Evolutionary conservation across 495 filamentous ascomycete genomes (phyloP).

Genomic region (Penicillium antarcticum): DNA sequence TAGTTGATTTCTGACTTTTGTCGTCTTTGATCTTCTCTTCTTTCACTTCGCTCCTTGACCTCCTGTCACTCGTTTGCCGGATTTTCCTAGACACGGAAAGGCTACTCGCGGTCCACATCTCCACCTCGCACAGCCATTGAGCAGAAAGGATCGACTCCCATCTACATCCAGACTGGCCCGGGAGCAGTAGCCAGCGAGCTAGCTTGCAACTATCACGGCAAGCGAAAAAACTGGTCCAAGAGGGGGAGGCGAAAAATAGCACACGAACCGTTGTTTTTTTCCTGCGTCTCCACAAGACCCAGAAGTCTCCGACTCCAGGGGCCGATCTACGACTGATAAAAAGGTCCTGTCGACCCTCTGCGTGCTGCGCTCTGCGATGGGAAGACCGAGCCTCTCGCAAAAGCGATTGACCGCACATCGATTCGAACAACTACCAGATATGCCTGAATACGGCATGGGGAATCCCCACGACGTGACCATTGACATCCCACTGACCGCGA

Average conservation of each 20-base stretch:
- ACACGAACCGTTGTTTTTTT: conserved; percentile 1
- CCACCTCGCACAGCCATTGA: conserved; percentile 4
- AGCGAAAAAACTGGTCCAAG: not conserved
- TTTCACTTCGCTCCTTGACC: not conserved
- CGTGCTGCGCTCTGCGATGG: not conserved
- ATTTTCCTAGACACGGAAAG: not conserved
- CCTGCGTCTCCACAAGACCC: conserved; percentile 1
- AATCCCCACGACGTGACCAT: conserved; percentile 57
- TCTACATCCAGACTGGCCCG: conserved; percentile 6
- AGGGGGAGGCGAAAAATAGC: conserved; percentile 2
- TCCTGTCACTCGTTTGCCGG: conserved; percentile 1
- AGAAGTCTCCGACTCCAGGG: not conserved
- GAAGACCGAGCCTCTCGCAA: conserved; percentile 8
- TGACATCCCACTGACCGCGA: conserved; percentile 52
- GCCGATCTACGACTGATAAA: conserved; percentile 1
- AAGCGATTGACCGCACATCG: conserved; percentile 42
- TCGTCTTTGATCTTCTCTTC: not conserved
- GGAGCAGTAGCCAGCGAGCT: conserved; percentile 1
- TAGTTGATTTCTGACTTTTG: not conserved
- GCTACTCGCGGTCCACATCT: conserved; percentile 4
- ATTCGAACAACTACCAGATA: conserved; percentile 46
- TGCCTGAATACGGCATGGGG: conserved; percentile 35
- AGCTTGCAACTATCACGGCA: not conserved
- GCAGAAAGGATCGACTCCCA: conserved; percentile 9
- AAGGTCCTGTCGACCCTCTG: not conserved